Base-by-base conservation (phyloP, 1,284 basidiomycete genomes). In the Porodaedalea pini region DNA sequence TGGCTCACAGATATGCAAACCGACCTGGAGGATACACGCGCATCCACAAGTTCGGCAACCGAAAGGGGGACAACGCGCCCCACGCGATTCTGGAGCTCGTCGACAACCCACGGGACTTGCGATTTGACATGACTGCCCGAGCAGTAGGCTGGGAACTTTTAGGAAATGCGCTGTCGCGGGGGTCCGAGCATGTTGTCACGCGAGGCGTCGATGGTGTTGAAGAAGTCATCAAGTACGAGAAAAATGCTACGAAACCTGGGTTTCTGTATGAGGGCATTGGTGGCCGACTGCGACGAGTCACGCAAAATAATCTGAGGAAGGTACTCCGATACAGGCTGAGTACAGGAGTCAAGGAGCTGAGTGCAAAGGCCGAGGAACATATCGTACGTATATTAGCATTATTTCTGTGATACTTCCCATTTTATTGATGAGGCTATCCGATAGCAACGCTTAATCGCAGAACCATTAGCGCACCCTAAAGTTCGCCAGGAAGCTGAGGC, bases 1-100 rank as follows among this genome's bases (percentile, higher is more conserved):
- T 98, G 56, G 85, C 93, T 0, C 70, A 83, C 62, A 88, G 97
- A 44, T 99, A 98, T 72, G 80, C 83, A 1, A 69, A 80, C 19
- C 83, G 97, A 4, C 87, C 88, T 3, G 97, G 97, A 8, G 97
- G 97, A 5, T 99, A 98, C 76, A 99, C 97, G 5, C 86, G 97
- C 25, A 88, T 99, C 62, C 88, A 94, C 70, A 92, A 89, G 68
- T 91, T 86, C 64, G 97, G 96, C 39, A 83, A 89, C 70, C 83
- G 96, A 17, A 79, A 77, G 57, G 94, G 95, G 23, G 97, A 99
- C 77, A 92, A 97, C 69, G 97, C 97, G 29, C 93, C 94, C 1
- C 81, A 88, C 62, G 96, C 96, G 2, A 83, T 99, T 58, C 73
- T 99, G 43, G 92, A 97, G 71, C 78, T 99, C 4, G 96, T 99